These are phyloP conservation scores for Neoscytalidium dimidiatum DNA, from an alignment of 2,329 filamentous ascomycete species.

Conservation along the genomic window DNA sequence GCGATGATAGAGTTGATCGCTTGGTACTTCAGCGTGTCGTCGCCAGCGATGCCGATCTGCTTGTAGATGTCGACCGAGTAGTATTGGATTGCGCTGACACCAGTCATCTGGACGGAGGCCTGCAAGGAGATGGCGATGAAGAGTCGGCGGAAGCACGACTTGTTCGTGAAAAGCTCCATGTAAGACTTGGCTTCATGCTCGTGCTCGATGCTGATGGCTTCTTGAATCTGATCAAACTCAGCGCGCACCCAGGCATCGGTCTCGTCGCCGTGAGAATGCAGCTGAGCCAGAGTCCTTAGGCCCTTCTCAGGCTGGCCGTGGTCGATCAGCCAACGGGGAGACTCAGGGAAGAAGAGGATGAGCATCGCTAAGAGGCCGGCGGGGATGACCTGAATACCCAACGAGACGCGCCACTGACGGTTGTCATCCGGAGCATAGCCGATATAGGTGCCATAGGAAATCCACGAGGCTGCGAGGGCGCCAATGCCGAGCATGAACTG, in stretches of 20 bases:
- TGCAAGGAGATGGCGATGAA: constrained; percentile 71
- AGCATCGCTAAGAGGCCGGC: constrained; percentile 64
- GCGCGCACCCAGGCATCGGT: constrained; percentile 70
- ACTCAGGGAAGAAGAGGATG: constrained; percentile 73
- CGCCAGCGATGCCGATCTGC: constrained; percentile 67
- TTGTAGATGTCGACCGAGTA: constrained; percentile 68
- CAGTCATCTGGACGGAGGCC: constrained; percentile 75
- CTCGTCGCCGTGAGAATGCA: constrained; percentile 69
- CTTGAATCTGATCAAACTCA: constrained; percentile 72
- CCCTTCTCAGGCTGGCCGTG: constrained; percentile 67
- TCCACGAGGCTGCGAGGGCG: constrained; percentile 71
- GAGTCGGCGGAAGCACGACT: constrained; percentile 69
- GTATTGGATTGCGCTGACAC: constrained; percentile 66
- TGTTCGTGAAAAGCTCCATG: constrained; percentile 65
- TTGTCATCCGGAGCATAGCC: constrained; percentile 49
- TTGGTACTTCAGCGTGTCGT: constrained; percentile 72
- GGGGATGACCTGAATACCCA: constrained; percentile 72
- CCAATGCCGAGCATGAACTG: constrained; percentile 84
- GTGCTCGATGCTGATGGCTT: constrained; percentile 65
- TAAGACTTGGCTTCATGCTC: constrained; percentile 72
- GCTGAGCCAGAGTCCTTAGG: constrained; percentile 64
- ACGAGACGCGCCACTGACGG: constrained; percentile 62
- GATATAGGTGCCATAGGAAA: constrained; percentile 64
- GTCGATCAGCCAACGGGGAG: constrained; percentile 71
- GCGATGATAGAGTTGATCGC: constrained; percentile 73